Conservation (phyloP, 2,329 filamentous ascomycete species). For the Sporothrix inflata region DNA sequence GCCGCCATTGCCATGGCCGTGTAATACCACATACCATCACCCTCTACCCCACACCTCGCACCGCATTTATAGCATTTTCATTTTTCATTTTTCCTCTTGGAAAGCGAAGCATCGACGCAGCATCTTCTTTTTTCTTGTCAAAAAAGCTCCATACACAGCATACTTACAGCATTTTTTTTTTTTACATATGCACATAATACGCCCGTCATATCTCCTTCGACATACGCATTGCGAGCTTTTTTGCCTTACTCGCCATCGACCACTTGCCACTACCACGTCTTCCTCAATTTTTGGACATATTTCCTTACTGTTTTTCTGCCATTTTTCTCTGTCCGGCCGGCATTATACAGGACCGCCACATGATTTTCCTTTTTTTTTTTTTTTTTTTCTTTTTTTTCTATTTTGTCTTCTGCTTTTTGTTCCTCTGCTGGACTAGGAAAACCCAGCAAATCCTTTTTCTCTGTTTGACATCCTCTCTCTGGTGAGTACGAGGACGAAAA, state of each 20-base stretch:
- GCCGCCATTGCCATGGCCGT: conserved; percentile 36
- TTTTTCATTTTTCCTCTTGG: not conserved
- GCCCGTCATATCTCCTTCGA: not conserved
- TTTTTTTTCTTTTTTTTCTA: not conserved
- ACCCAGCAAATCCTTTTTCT: not conserved
- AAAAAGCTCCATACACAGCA: conserved; percentile 7
- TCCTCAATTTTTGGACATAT: not conserved
- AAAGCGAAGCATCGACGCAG: not conserved
- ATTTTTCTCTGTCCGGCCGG: not conserved
- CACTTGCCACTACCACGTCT: not conserved
- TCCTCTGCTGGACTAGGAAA: not conserved
- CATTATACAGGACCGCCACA: conserved; percentile 12
- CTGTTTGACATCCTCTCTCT: not conserved
- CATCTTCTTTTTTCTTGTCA: not conserved
- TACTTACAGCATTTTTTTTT: not conserved
- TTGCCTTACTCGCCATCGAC: not conserved
- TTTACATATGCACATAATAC: not conserved
- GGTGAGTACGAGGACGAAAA: not conserved
- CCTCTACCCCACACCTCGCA: not conserved
- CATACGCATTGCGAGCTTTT: not conserved
- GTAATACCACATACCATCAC: conserved; percentile 24
- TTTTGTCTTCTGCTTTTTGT: not conserved
- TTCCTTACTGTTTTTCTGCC: not conserved
- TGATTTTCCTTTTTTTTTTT: not conserved
- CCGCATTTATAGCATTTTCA: not conserved